Conservation (phyloP, 768 basidiomycete species). For the Dacryopinax primogenitus region DNA sequence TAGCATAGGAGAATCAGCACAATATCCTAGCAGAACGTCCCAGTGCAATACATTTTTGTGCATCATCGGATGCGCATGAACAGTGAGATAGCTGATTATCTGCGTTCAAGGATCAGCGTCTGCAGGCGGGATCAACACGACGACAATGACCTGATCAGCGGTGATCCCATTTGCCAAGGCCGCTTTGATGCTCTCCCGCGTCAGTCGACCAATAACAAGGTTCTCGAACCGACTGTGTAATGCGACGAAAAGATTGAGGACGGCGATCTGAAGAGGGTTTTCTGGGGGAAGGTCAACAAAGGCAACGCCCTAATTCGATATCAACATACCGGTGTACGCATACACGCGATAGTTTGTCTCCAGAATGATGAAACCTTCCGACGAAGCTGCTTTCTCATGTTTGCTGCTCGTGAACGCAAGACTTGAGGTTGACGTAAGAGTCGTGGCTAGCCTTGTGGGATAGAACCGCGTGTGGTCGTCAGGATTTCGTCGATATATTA, state of each 20-base stretch:
- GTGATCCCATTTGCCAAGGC: conserved; percentile 91
- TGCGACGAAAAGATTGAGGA: conserved; percentile 83
- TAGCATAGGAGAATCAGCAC: conserved; percentile 26
- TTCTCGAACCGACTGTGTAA: conserved; percentile 93
- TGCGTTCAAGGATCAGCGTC: conserved; percentile 24
- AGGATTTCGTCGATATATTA: conserved; percentile 77
- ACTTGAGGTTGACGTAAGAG: conserved; percentile 79
- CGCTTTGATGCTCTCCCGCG: conserved; percentile 87
- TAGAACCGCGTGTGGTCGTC: conserved; percentile 52
- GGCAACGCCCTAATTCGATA: not conserved
- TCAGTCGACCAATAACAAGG: conserved; percentile 89
- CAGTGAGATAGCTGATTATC: conserved; percentile 91
- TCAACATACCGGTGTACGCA: conserved; percentile 75
- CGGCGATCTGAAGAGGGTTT: conserved; percentile 91
- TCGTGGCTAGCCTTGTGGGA: conserved; percentile 89
- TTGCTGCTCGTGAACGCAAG: conserved; percentile 48
- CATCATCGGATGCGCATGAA: conserved; percentile 98
- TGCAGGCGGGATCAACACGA: conserved; percentile 20
- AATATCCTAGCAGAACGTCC: not conserved
- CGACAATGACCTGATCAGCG: conserved; percentile 95
- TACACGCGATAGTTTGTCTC: conserved; percentile 98
- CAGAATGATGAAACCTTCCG: conserved; percentile 83
- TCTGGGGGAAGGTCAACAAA: conserved; percentile 37
- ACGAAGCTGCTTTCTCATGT: conserved; percentile 34
- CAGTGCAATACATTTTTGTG: conserved; percentile 59